phyloP scores from a whole-genome alignment of 2,329 filamentous ascomycete species.

The Eutypa lata region DNA sequence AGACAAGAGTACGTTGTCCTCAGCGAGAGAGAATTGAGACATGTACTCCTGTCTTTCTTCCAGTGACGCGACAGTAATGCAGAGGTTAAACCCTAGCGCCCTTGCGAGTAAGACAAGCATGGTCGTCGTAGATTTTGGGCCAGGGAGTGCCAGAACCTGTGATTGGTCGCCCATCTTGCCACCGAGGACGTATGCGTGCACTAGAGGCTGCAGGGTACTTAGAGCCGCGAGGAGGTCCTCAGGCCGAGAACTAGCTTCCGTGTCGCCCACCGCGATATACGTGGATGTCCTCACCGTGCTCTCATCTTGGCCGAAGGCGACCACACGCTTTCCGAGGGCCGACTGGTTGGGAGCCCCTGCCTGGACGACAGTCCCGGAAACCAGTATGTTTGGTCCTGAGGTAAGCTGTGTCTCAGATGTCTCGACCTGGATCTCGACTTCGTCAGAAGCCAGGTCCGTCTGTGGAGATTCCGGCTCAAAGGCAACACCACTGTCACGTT shows the following conservation, averaged over 20 bases:
- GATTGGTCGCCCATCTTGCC: not conserved
- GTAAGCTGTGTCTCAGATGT: conserved; percentile 3
- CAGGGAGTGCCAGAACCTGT: not conserved
- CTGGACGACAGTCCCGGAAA: conserved; percentile 3
- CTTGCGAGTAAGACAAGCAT: conserved; percentile 1
- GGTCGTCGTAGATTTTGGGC: conserved; percentile 1
- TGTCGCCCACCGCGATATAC: conserved; percentile 2
- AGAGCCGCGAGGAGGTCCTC: conserved; percentile 1
- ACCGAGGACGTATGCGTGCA: not conserved
- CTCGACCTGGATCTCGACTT: conserved; percentile 8
- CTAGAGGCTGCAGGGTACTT: not conserved
- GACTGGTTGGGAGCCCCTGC: conserved; percentile 1
- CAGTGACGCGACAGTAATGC: not conserved
- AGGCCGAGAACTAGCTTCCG: not conserved
- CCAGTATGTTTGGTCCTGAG: conserved; percentile 1
- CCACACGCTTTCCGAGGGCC: conserved; percentile 4
- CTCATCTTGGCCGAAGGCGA: conserved; percentile 5
- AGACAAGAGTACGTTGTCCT: conserved; percentile 3
- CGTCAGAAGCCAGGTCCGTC: conserved; percentile 1
- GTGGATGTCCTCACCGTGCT: conserved; percentile 5
- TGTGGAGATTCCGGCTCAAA: conserved; percentile 1
- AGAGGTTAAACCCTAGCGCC: conserved; percentile 2
- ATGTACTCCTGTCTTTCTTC: conserved; percentile 3
- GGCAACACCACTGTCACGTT: conserved; percentile 1
- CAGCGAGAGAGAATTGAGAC: conserved; percentile 2